Evolutionary conservation across 108 stramenopile genomes (phyloP), one percentile per base, ranked within the genome.

Genomic region (Nannochloropsis granulata): DNA sequence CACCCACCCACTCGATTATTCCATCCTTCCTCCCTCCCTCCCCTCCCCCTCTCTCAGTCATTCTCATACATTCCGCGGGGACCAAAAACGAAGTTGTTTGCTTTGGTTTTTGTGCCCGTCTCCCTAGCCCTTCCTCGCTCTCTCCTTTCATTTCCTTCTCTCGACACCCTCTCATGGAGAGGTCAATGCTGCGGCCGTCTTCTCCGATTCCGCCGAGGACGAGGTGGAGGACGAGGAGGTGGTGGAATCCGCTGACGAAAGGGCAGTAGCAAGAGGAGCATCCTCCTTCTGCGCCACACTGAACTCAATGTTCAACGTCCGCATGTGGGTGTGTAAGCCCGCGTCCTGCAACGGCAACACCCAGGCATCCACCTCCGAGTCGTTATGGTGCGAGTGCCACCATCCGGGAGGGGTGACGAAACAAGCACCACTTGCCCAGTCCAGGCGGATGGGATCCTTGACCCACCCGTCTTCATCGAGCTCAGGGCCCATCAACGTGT

Each of bases 361-460:
- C 88, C 88, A 89, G 12, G 88, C 88, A n/a, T 44, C 78, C 26
- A 78, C 71, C 19, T 89, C 88, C 45, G 85, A 45, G 23, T 89
- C 88, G 80, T 89, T 89, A 23, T 86, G 85, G 83, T 89, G 88
- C 23, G 45, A 71, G 44, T 89, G 88, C 87, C 89, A 90, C 89
- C 89, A 90, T 7, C 89, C 89, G n/a, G 89, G 89, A n/a, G 89
- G 89, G 24, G 89, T 90, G n/a, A 85, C 78, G 79, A 90, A 90
- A 25, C 44, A 86, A 13, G 81, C 82, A 26, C 89, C 89, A 23
- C 80, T 34, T 42, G 44, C 42, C 89, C 89, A 90, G 14, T 83
- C 86, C 8, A 34, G n/a, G 23, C 84, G 79, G 16, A 90, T 81
- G 23, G 89, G 89, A 43, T 90, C 81, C 42, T 86, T 78, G 34